Conservation (phyloP, 1,284 basidiomycete species). For the Porogramme epimiltina region DNA sequence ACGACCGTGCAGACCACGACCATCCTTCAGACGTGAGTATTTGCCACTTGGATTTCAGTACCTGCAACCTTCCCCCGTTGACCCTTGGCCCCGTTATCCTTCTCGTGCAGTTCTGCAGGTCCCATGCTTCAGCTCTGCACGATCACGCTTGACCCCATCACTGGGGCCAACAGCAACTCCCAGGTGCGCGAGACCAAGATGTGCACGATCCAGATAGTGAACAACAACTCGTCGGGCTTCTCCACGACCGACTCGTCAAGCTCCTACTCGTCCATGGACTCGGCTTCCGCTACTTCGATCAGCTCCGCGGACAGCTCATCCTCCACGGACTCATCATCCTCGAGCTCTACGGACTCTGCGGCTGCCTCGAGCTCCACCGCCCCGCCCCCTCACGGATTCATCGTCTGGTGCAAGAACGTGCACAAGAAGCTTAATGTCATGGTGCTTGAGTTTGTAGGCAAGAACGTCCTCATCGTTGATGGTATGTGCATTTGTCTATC, state of each 20-base stretch:
- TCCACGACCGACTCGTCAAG: slow-evolving; percentile 19
- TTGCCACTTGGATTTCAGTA: not conserved
- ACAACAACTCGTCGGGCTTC: slow-evolving; percentile 17
- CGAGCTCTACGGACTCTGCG: not conserved
- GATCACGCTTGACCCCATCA: slow-evolving; percentile 57
- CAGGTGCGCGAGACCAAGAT: slow-evolving; percentile 56
- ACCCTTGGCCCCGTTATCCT: not conserved
- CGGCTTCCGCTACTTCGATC: slow-evolving; percentile 1
- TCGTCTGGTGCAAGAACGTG: too few species aligned
- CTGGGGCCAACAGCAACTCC: slow-evolving; percentile 47
- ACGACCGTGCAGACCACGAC: slow-evolving; percentile 33
- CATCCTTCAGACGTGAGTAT: slow-evolving; percentile 38
- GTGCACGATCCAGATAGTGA: slow-evolving; percentile 46
- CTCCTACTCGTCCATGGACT: slow-evolving; percentile 16
- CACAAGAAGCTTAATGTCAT: too few species aligned
- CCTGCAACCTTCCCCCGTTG: too few species aligned
- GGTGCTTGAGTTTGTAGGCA: too few species aligned
- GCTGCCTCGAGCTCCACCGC: not conserved
- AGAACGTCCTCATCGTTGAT: too few species aligned
- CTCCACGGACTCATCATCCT: slow-evolving; percentile 1
- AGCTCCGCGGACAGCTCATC: slow-evolving; percentile 13
- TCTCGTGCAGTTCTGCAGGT: slow-evolving; percentile 39
- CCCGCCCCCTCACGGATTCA: slow-evolving; percentile 6
- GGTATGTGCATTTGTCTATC: too few species aligned
- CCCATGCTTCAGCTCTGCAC: slow-evolving; percentile 63